Percentiles rank a stretch among this genome's conserved stretches.
Evolutionary conservation across 2,329 filamentous ascomycete genomes (phyloP).

Genomic region (Scopulariopsis brevicaulis): DNA sequence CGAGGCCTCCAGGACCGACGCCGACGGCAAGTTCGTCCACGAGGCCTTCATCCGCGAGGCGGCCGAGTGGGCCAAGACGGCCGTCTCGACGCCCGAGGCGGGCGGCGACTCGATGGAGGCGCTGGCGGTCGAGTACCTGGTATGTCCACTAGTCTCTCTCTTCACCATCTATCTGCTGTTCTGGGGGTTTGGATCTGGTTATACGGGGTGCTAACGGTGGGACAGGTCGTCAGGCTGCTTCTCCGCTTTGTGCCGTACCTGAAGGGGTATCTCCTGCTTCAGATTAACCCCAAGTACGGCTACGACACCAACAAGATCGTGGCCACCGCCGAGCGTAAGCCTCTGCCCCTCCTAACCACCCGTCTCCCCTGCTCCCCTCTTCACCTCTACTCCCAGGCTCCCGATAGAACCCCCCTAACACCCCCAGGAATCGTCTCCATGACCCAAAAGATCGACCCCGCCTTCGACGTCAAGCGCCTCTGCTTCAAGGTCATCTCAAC

Average conservation of each 20-base stretch:
- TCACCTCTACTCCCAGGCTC: background rate
- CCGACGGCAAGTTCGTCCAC: slow-evolving; percentile 13
- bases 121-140: slow-evolving; percentile 44
- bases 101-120: slow-evolving; percentile 21
- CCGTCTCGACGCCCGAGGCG: slow-evolving; percentile 9
- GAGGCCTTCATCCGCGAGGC: slow-evolving; percentile 17
- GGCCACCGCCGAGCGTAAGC: slow-evolving; percentile 36
- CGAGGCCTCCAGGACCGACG: slow-evolving; percentile 15
- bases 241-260: slow-evolving; percentile 36
- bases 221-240: slow-evolving; percentile 42
- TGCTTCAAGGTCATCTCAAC: slow-evolving; percentile 54
- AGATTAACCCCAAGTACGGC: slow-evolving; percentile 45
- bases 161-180: too few species aligned
- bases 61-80: slow-evolving; percentile 10
- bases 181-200: too few species aligned
- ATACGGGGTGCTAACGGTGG: background rate
- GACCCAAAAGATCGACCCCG: slow-evolving; percentile 29
- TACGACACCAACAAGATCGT: slow-evolving; percentile 37
- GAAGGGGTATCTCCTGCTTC: slow-evolving; percentile 42
- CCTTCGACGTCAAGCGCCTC: slow-evolving; percentile 33
- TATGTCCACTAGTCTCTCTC: slow-evolving; percentile 14
- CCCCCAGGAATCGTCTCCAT: slow-evolving; percentile 35
- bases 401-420: background rate
- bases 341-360: background rate
- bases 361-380: too few species aligned